Conservation (phyloP, 2,329 filamentous ascomycete species). For the Arthrinium phaeospermum region DNA sequence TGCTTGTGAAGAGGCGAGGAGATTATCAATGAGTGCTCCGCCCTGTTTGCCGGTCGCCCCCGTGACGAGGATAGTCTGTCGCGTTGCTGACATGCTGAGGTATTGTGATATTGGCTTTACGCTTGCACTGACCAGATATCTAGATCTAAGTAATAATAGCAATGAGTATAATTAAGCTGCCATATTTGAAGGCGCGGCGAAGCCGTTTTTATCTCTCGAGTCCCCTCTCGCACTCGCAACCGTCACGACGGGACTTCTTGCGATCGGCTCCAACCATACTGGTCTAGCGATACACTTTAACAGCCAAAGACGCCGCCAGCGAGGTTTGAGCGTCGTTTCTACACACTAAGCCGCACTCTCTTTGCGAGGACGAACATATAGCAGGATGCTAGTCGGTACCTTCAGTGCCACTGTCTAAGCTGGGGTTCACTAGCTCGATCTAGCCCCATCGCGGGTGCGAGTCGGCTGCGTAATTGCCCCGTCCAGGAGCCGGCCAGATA, state of each 20-base stretch:
- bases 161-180: neutral
- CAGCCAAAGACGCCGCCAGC: neutral
- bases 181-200: neutral
- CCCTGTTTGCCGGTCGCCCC: slow-evolving; percentile 24
- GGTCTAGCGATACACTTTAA: neutral
- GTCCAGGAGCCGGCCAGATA: neutral
- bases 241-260: neutral
- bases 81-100: neutral
- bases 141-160: neutral
- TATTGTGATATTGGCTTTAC: neutral
- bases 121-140: neutral
- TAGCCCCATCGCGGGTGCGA: neutral
- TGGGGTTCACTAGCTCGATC: neutral
- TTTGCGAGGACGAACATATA: neutral
- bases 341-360: neutral
- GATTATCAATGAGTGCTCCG: slow-evolving; percentile 16
- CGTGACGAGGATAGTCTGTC: slow-evolving; percentile 18
- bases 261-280: neutral
- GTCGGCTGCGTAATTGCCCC: neutral
- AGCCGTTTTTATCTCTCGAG: neutral
- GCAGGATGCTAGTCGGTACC: neutral
- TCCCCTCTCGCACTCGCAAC: neutral
- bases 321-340: neutral
- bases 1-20: slow-evolving; percentile 3
- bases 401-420: neutral